Evolutionary conservation across 441 rosid genomes (phyloP), one percentile per base, ranked within the genome.

Genomic region (Populus tomentosa): DNA sequence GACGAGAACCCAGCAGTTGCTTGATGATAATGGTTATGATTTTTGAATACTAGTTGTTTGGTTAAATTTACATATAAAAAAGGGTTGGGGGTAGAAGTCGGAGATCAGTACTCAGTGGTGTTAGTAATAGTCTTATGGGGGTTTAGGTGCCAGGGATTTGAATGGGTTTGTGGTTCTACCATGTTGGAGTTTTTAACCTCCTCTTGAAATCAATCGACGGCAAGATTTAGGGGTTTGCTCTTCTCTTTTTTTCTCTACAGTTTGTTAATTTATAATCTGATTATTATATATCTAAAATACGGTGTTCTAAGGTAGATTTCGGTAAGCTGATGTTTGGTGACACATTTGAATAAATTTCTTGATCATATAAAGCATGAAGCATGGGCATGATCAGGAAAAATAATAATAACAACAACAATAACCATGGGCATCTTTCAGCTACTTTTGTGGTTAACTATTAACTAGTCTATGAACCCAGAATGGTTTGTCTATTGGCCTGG

Each of bases 1-100:
- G 84, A 75, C 30, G 69, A 75, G 42, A 70, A 79, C 50, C 32
- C 78, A 4, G 67, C 81, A 1, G 7, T 69, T 3, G 62, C 32
- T n/a, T 80, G 73, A 73, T 67, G 67, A 70, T 35, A 32, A 64
- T 64, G 2, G 13, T 1, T 64, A 8, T 23, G 67, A 64, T 26
- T 64, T 7, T 61, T 42, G 50, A 42, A 42, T 61, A 7, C 11
- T n/a, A 61, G 65, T 6, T n/a, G 11, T 61, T 61, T 61, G 26
- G 23, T 61, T 61, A n/a, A 56, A 56, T 13, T 56, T 13, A 56
- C 6, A 18, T 53, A 5, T 5, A n/a, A 20, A n/a, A 53, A 1
- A 20, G 8, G 61, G 61, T 1, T 50, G n/a, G 61, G 21, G 61
- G 0, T 53, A 1, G 61, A 53, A 18, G n/a, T 53, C 61, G 8